phyloP scores from a whole-genome alignment of 2,329 filamentous ascomycete genomes.

The Keithomyces neogunnii region DNA sequence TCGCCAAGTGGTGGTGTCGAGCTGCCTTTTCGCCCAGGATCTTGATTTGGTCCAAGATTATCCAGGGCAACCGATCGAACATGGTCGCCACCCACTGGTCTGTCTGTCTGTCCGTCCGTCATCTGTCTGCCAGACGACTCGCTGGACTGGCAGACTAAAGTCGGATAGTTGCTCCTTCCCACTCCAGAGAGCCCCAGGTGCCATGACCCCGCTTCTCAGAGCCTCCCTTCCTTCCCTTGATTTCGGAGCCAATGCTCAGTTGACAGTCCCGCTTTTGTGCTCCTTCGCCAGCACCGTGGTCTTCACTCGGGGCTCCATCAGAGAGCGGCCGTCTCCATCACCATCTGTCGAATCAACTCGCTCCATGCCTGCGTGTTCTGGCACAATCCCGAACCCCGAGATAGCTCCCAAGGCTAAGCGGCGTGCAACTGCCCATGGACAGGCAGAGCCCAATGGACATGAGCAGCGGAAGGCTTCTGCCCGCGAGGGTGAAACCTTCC shows the following conservation, averaged over 20 bases:
- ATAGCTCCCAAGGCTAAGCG: slow-evolving; percentile 4
- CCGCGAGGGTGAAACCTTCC: not conserved
- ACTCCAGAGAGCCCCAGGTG: not conserved
- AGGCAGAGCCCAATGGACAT: not conserved
- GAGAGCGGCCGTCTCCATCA: no score
- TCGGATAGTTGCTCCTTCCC: not conserved
- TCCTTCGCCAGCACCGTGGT: no score
- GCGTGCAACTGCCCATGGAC: not conserved
- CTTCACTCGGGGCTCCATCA: no score
- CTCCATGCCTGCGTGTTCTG: not conserved
- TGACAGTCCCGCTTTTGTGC: not conserved
- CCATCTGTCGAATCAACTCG: not conserved
- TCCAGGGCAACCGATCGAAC: no score
- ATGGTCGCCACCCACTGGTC: no score
- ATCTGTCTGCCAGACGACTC: no score
- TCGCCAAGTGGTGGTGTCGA: no score
- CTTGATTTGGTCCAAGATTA: no score
- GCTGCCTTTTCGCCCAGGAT: no score
- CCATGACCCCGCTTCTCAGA: not conserved
- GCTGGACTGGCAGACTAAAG: no score
- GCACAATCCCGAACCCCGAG: slow-evolving; percentile 13
- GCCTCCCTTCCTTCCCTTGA: not conserved
- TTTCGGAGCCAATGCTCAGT: not conserved
- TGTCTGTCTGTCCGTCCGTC: no score
- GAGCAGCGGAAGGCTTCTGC: not conserved